phyloP scores from a whole-genome alignment of 2,329 filamentous ascomycete genomes.

The Metarhizium anisopliae region DNA sequence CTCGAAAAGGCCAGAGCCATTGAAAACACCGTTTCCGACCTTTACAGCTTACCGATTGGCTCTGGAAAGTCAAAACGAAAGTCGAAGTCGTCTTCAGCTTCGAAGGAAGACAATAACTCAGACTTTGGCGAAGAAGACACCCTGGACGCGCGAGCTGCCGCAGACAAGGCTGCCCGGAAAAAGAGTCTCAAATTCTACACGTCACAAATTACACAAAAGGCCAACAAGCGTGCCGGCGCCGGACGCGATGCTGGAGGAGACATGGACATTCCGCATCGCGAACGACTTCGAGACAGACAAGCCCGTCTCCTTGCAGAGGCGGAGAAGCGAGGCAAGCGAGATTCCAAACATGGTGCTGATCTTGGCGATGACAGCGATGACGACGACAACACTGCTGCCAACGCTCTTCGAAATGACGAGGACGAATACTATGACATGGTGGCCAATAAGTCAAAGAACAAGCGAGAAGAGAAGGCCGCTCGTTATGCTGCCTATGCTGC shows the following conservation, averaged over 20 bases:
- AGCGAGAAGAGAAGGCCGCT: constrained; percentile 63
- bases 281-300: constrained; percentile 78
- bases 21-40: constrained; percentile 60
- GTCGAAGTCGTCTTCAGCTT: constrained; percentile 22
- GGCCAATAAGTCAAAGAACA: constrained; percentile 57
- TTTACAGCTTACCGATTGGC: constrained; percentile 52
- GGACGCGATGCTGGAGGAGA: constrained; percentile 71
- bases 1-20: constrained; percentile 49
- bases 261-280: constrained; percentile 76
- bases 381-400: constrained; percentile 48
- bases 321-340: constrained; percentile 67
- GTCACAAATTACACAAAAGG: constrained; percentile 91
- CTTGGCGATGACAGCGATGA: constrained; percentile 62
- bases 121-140: constrained; percentile 89
- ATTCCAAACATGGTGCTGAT: constrained; percentile 53
- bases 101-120: constrained; percentile 55
- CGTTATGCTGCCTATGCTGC: constrained; percentile 45
- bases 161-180: constrained; percentile 82
- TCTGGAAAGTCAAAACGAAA: constrained; percentile 35
- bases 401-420: constrained; percentile 46
- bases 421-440: constrained; percentile 89
- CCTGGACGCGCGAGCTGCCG: constrained; percentile 68
- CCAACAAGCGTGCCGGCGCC: constrained; percentile 70
- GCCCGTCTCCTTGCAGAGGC: constrained; percentile 83
- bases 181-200: constrained; percentile 97